Base-by-base conservation (phyloP, 352 stramenopile species). In the Phytopythium vexans region DNA sequence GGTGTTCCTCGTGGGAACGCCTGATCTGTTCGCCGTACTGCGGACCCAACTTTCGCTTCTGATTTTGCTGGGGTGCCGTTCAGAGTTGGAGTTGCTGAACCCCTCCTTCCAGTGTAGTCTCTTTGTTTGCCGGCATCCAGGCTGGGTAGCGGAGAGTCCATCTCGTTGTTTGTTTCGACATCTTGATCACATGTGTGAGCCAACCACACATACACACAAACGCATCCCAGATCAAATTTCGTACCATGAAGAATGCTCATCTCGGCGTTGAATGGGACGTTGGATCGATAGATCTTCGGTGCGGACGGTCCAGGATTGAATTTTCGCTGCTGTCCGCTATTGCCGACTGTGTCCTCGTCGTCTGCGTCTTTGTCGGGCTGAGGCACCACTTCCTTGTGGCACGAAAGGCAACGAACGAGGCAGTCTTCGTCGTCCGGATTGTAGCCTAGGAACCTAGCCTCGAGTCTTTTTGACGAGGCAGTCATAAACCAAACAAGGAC, bases 341-440 rank as follows among this genome's bases (percentile, higher is more conserved):
- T 41, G 4, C 39, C 56, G 9, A 21, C 41, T 11, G 64, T 52
- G 14, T 64, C 68, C 11, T 69, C 50, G 0, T 69, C 70, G 0
- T 71, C 67, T 9, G 8, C 42, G 2, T 57, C 56, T 6, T 31
- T 43, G 14, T 80, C 67, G 14, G 43, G 41, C 3, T 40, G 58
- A 2, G 60, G 31, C 3, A 54, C 41, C 6, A 89, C 66, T 51
- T 89, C 79, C 56, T 88, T 89, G 43, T 77, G 79, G 49, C 79
- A 89, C 33, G 79, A 88, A 10, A 89, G 59, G 35, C 79, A 88
- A 0, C 79, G 79, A 31, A 89, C 62, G 1, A 89, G 64, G 49
- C 79, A 89, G 48, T 89, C 79, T 49, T 89, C 77, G 10, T 61
- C 65, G 16, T 86, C 74, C 0, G 54, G 56, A 8, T 88, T 62